Conservation (phyloP, 1,139 yeast species). For the Hansenula lynferdii region DNA sequence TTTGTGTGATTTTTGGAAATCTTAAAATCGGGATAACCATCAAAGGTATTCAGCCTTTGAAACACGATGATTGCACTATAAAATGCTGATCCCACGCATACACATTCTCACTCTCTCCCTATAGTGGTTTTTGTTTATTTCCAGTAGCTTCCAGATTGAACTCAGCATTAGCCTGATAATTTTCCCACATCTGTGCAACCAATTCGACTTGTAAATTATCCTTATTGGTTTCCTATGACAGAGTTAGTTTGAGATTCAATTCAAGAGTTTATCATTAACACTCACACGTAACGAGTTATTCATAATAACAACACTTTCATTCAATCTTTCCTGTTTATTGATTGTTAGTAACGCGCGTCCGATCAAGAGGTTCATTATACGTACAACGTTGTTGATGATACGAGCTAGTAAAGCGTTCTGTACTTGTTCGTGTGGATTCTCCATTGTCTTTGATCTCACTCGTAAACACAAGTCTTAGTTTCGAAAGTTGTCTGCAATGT, state of each 20-base stretch:
- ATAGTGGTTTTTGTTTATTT: conserved; percentile 52
- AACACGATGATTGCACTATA: too few relatives aligned
- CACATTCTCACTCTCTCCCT: too few relatives aligned
- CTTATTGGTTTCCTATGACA: conserved; percentile 48
- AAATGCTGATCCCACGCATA: too few relatives aligned
- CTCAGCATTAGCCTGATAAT: conserved; percentile 65
- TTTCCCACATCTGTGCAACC: conserved; percentile 78
- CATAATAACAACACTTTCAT: conserved; percentile 63
- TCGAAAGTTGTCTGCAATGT: too few relatives aligned
- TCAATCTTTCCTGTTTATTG: conserved; percentile 51
- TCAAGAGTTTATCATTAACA: neutral
- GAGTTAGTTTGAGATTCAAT: neutral
- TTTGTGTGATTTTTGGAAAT: too few relatives aligned
- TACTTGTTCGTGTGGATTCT: conserved; percentile 85
- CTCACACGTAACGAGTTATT: conserved; percentile 51
- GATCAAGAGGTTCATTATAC: too few relatives aligned
- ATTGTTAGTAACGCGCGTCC: neutral
- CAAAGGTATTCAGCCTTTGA: too few relatives aligned
- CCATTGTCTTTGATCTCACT: conserved; percentile 43
- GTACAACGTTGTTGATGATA: conserved; percentile 68
- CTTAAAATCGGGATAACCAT: too few relatives aligned
- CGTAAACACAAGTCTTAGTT: neutral
- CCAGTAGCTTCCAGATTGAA: conserved; percentile 73
- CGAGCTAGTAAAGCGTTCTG: conserved; percentile 77
- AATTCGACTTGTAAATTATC: conserved; percentile 69